Evolutionary conservation across 306 rosid species (phyloP).

Genomic region (Glycine latifolia): DNA sequence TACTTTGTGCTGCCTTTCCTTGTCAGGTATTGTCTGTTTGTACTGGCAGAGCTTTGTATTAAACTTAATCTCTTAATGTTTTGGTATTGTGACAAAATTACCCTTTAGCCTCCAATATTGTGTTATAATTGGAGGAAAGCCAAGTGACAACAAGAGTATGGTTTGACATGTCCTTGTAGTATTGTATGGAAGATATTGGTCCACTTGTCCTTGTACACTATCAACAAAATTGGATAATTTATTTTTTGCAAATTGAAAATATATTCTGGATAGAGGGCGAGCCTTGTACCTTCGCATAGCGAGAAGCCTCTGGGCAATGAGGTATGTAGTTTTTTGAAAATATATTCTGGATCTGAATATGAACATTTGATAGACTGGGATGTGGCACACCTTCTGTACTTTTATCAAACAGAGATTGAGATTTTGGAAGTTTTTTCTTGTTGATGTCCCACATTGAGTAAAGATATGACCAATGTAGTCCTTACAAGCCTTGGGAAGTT

Average conservation of each 20-base stretch:
- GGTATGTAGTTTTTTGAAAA: neutral
- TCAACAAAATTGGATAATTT: neutral
- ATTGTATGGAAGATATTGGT: too few relatives aligned
- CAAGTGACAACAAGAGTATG: neutral
- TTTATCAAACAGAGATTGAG: constrained; percentile 10
- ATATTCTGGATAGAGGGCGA: neutral
- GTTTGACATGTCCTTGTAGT: too few relatives aligned
- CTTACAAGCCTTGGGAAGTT: neutral
- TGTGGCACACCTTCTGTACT: constrained; percentile 14
- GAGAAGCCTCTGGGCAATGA: too few relatives aligned
- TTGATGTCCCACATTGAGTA: neutral
- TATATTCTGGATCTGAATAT: constrained; percentile 29
- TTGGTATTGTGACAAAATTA: too few relatives aligned
- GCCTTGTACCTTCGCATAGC: too few relatives aligned
- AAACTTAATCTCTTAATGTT: neutral
- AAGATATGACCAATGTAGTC: neutral
- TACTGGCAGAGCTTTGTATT: constrained; percentile 26
- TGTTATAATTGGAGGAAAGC: too few relatives aligned
- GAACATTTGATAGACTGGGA: constrained; percentile 23
- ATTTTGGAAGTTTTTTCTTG: neutral
- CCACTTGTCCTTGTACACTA: neutral
- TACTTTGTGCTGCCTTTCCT: constrained; percentile 95
- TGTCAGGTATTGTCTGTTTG: constrained; percentile 65
- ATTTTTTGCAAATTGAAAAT: neutral
- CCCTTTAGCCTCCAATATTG: too few relatives aligned